Evolutionary conservation across 2,329 filamentous ascomycete species (phyloP).

Genomic region (Lecanosticta acicola): DNA sequence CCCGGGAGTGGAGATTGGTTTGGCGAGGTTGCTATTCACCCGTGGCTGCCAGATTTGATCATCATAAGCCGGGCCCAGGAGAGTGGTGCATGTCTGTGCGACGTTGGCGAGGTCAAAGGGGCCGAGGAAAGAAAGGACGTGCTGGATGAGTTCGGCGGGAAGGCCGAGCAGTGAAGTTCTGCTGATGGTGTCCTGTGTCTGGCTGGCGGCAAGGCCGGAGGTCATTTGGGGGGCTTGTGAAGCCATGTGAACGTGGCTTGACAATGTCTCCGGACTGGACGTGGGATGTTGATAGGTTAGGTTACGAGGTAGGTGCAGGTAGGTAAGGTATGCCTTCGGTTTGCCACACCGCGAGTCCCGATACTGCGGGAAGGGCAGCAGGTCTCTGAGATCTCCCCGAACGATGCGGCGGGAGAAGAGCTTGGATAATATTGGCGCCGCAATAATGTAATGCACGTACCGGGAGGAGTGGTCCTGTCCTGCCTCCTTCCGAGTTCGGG

Average conservation of each 20-base stretch:
- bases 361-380: neutral
- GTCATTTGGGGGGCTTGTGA: too few species aligned
- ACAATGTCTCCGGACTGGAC: neutral
- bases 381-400: too few species aligned
- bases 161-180: slow-evolving; percentile 47
- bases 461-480: neutral
- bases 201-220: too few species aligned
- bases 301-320: neutral
- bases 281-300: neutral
- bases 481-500: neutral
- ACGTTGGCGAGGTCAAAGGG: slow-evolving; percentile 58
- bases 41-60: slow-evolving; percentile 68
- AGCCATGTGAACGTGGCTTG: too few species aligned
- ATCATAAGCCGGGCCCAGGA: slow-evolving; percentile 55
- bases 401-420: too few species aligned
- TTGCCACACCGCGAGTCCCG: neutral
- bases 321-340: neutral
- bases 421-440: neutral
- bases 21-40: slow-evolving; percentile 63
- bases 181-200: neutral
- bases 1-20: slow-evolving; percentile 48
- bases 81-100: slow-evolving; percentile 55
- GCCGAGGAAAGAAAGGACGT: slow-evolving; percentile 62
- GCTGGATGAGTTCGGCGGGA: slow-evolving; percentile 68
- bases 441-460: neutral